Conservation (phyloP, 1,284 basidiomycete genomes). For the Sphaerobolus stellatus region DNA sequence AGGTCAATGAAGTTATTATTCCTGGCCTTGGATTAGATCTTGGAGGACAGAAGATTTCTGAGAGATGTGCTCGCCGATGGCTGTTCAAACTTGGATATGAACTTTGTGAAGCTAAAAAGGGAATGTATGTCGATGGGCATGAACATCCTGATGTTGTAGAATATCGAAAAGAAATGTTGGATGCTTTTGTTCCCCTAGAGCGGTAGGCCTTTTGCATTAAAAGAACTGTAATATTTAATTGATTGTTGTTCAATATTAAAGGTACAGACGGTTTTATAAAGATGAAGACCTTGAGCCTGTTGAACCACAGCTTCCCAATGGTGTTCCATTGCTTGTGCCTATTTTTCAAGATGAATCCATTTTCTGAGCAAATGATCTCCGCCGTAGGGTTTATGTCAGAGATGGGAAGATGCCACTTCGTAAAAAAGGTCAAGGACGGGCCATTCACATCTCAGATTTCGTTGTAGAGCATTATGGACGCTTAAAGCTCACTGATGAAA, state of each 20-base stretch:
- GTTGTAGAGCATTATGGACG: too few species aligned
- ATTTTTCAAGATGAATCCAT: background rate
- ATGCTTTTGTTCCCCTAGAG: background rate
- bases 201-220: too few species aligned
- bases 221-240: background rate
- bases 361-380: background rate
- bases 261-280: background rate
- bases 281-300: background rate
- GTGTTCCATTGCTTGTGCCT: background rate
- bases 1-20: background rate
- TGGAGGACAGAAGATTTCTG: background rate
- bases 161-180: background rate
- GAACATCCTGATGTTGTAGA: conserved; percentile 8
- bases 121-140: conserved; percentile 10
- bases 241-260: background rate
- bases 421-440: too few species aligned
- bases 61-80: conserved; percentile 1
- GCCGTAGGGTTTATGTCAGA: background rate
- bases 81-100: conserved; percentile 1
- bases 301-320: background rate
- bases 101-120: background rate
- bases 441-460: too few species aligned
- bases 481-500: too few species aligned
- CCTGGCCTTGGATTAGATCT: background rate
- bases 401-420: too few species aligned